Conservation (phyloP, 805 yeast genomes). For the Suhomyces prunicola region DNA sequence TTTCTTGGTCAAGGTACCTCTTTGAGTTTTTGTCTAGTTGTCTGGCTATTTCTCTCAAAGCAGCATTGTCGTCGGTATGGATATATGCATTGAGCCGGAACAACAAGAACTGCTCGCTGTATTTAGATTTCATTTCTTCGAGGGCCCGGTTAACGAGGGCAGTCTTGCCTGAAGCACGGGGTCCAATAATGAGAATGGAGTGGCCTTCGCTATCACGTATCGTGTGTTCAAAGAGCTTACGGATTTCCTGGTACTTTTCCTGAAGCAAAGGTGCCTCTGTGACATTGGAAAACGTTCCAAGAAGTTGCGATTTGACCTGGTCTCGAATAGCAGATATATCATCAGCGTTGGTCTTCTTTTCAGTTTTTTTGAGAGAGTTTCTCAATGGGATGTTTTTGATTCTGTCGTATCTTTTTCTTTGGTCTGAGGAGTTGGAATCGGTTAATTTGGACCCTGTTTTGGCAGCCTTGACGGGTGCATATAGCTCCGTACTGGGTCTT, state of each 20-base stretch:
- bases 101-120: conserved; percentile 52
- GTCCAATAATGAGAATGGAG: conserved; percentile 77
- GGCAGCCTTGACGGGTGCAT: background rate
- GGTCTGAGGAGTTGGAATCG: background rate
- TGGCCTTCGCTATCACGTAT: conserved; percentile 71
- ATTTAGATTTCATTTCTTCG: conserved; percentile 35
- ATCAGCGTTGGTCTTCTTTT: background rate
- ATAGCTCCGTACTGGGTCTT: background rate
- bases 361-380: background rate
- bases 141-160: conserved; percentile 59
- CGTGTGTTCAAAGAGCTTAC: conserved; percentile 59
- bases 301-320: conserved; percentile 20
- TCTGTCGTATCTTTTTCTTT: background rate
- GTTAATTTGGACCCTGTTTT: background rate
- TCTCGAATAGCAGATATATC: conserved; percentile 15
- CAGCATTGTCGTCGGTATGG: conserved; percentile 72
- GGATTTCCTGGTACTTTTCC: conserved; percentile 48
- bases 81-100: conserved; percentile 67
- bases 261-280: conserved; percentile 15
- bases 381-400: background rate
- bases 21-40: conserved; percentile 57
- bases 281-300: conserved; percentile 15
- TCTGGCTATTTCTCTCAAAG: conserved; percentile 80
- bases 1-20: conserved; percentile 11
- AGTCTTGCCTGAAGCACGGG: conserved; percentile 76